Evolutionary conservation across 83 land plant species (phyloP), one percentile per base, ranked within the genome.

Genomic region (Picea mariana): DNA sequence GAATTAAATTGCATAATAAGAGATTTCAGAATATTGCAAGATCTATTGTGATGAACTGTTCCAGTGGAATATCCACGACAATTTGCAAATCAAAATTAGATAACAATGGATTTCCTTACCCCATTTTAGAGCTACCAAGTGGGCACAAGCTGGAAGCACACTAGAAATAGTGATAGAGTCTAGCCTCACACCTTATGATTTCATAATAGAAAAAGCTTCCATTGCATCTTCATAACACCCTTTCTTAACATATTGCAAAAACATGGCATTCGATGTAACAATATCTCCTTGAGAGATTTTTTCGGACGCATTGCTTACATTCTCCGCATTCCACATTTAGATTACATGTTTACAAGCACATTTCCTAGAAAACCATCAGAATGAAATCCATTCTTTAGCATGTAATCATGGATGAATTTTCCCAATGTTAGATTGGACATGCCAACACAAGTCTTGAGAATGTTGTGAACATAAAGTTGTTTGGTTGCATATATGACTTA

Each of bases 241-340:
- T 64, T 85, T 83, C 59, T 24, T 42, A 1, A 85, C 86, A 79
- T 75, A 63, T 9, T 87, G 78, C 26, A 83, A 84, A 69, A 90
- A 85, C 21, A 90, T 78, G 16, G 81, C 67, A 71, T 85, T 85
- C 89, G 88, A 90, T 59, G 86, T 52, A 0, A 83, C 86, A 31
- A 87, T 61, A 62, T 85, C 84, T 75, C 65, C 34, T 6, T 75
- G 61, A 55, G 79, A 75, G 27, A 79, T 81, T 90, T 85, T 86
- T 0, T 87, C 86, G 77, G 87, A 87, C 86, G 80, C 63, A 15
- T 80, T 21, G 52, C 66, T 38, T 23, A 86, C 87, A 44, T 69
- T 6, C 12, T 21, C 44, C 20, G 71, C 34, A 16, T 15, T 23
- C 82, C 61, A 49, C 75, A 49, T 58, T 67, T 64, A 3, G 24